Base-by-base conservation (phyloP, 1,139 yeast genomes). In the Yamadazyma kanchanaburiensis region DNA sequence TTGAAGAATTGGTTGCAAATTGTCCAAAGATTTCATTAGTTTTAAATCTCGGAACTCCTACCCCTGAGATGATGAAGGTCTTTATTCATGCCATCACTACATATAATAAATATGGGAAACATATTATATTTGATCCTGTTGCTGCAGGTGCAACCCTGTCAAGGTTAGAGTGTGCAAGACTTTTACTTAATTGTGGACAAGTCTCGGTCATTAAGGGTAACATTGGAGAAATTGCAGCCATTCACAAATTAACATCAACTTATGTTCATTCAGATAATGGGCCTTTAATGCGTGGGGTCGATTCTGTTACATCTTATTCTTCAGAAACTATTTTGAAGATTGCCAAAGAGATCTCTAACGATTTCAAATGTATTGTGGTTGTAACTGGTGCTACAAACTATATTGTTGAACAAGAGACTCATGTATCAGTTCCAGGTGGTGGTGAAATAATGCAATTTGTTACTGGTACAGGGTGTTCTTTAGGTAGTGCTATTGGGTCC, bases 401-500 rank as follows among this genome's bases (percentile, higher is more conserved):
- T 34, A 42, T 67, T 1, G 44, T 60, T 11, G 36, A 35, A 15
- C 32, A 31, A 2, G 11, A 13, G 12, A 35, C 35, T 15, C 30
- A 39, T 4, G 39, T 33, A 2, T 40, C 24, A 9, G 53, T 77
- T 4, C 39, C 51, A 2, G 94, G 91, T 10, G 94, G 95, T 0
- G 72, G 79, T 42, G 56, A 63, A 12, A 48, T 80, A 25, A 80
- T 88, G 83, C 83, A 84, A 1, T 51, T 62, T 10, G 73, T 88
- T n/a, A 88, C 96, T 0, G 96, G 95, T 0, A 71, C 94, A 3
- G 97, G 96, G 0, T 89, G 96, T 42, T 74, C 91, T 0, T 60
- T 87, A 27, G 95, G 95, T 1, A 79, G 91, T 29, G 71, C 77
- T 0, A 74, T 87, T 32, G 80, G 85, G 0, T 67, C 85, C 1